These are phyloP conservation scores for Exserohilum rostratum DNA, from an alignment of 2,329 filamentous ascomycete genomes.

Conservation along the genomic window DNA sequence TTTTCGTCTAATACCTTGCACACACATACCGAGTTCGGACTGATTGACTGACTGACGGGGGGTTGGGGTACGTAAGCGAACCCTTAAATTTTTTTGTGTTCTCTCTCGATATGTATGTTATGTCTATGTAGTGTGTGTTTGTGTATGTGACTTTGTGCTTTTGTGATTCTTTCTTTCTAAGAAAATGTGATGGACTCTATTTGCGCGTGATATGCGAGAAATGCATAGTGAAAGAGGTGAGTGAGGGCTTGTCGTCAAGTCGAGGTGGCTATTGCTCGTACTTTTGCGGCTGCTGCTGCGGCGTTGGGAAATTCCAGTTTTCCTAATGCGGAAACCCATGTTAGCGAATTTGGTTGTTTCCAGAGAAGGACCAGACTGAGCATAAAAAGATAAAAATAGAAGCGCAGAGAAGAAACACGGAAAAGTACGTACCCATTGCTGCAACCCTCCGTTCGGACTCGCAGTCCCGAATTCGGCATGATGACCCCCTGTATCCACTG, in stretches of 20 bases:
- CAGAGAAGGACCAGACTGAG: background rate
- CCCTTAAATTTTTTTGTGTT: too few relatives aligned
- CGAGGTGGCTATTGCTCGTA: conserved; percentile 21
- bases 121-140: too few relatives aligned
- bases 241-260: too few relatives aligned
- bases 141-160: too few relatives aligned
- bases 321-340: conserved; percentile 21
- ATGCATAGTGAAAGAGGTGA: background rate
- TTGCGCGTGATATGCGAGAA: too few relatives aligned
- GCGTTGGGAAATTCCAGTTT: conserved; percentile 36
- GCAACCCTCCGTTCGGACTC: conserved; percentile 35
- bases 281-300: conserved; percentile 32
- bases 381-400: background rate
- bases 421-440: conserved; percentile 40
- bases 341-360: background rate
- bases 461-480: conserved; percentile 26
- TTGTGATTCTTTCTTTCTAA: too few relatives aligned
- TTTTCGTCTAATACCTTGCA: too few relatives aligned
- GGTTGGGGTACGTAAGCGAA: too few relatives aligned
- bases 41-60: too few relatives aligned
- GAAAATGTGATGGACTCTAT: too few relatives aligned
- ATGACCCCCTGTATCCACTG: conserved; percentile 32
- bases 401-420: background rate
- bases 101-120: too few relatives aligned
- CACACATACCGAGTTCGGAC: too few relatives aligned